Evolutionary conservation across 129 eudicot species (phyloP), one percentile per base, ranked within the genome.

Genomic region (Flaveria bidentis): DNA sequence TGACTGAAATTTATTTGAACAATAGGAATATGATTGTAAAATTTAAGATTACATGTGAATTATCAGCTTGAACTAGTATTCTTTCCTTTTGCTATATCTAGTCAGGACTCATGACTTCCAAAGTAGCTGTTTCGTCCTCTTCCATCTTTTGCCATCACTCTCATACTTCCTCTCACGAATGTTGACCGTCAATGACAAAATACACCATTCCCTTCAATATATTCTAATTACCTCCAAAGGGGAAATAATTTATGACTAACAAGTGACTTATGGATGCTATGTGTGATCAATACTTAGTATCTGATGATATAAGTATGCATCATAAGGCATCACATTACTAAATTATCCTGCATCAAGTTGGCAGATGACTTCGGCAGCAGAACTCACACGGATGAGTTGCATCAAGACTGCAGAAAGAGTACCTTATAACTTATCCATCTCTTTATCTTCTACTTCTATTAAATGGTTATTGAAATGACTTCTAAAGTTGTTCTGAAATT

Each of bases 401-500:
- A 69, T 64, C 58, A 50, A 56, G 63, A 56, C 28, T 18, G 30
- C 30, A 18, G 46, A 80, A 65, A 72, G 52, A 74, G 52, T 52
- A 67, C 42, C 63, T 22, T 47, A 74, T 67, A 18, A 44, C 56
- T 14, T 67, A 69, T 67, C 62, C 70, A 46, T 47, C 80, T 81
- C 71, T 74, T 18, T 67, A 20, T 67, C 44, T 56, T 44, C 71
- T 67, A 12, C 17, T 45, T 55, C 42, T 80, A 25, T 67, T 53
- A 63, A 65, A 44, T 17, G 62, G 28, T 73, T 18, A 67, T 50
- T 49, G 28, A 47, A 56, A 74, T 22, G 60, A 69, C 75, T n/a
- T 66, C n/a, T 45, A 66, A 78, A 70, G 58, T 69, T 66, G 69
- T 81, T 76, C 45, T 67, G 84, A 62, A 74, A 74, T 69, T 74